Conservation (phyloP, 768 basidiomycete species). For the Kwoniella newhampshirensis region DNA sequence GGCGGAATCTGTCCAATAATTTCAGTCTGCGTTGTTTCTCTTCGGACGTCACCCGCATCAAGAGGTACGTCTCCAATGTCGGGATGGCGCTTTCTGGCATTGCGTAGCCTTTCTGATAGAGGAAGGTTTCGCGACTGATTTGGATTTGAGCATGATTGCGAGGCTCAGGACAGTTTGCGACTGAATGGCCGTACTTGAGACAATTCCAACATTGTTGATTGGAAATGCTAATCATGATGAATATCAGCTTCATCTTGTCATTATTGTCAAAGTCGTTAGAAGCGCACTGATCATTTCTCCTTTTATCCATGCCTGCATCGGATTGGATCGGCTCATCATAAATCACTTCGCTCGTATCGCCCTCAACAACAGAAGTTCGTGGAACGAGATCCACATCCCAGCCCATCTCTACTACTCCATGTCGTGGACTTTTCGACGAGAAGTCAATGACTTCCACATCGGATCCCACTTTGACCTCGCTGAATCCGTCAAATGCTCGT, state of each 20-base stretch:
- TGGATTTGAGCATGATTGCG: slow-evolving; percentile 29
- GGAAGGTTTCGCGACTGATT: slow-evolving; percentile 21
- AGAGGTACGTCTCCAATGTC: slow-evolving; percentile 15
- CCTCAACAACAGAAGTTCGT: background rate
- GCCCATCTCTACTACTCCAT: slow-evolving; percentile 1
- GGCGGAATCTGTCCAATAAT: slow-evolving; percentile 21
- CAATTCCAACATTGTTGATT: slow-evolving; percentile 44
- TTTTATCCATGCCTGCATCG: background rate
- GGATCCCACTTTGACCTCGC: slow-evolving; percentile 19
- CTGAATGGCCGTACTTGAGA: slow-evolving; percentile 29
- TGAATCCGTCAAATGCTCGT: slow-evolving; percentile 22
- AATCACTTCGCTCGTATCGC: slow-evolving; percentile 8
- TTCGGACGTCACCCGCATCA: slow-evolving; percentile 19
- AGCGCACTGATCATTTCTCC: slow-evolving; percentile 7
- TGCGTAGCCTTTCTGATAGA: slow-evolving; percentile 14
- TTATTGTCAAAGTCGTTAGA: background rate
- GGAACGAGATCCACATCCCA: slow-evolving; percentile 13
- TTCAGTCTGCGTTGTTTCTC: slow-evolving; percentile 26
- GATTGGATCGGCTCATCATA: slow-evolving; percentile 13
- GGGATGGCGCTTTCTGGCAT: slow-evolving; percentile 10
- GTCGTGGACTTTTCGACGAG: background rate
- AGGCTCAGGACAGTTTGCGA: slow-evolving; percentile 30
- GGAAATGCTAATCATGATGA: background rate
- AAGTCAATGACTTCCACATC: slow-evolving; percentile 22
- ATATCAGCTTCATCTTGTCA: background rate